phyloP scores from a whole-genome alignment of 768 basidiomycete genomes.

The Vishniacozyma victoriae region DNA sequence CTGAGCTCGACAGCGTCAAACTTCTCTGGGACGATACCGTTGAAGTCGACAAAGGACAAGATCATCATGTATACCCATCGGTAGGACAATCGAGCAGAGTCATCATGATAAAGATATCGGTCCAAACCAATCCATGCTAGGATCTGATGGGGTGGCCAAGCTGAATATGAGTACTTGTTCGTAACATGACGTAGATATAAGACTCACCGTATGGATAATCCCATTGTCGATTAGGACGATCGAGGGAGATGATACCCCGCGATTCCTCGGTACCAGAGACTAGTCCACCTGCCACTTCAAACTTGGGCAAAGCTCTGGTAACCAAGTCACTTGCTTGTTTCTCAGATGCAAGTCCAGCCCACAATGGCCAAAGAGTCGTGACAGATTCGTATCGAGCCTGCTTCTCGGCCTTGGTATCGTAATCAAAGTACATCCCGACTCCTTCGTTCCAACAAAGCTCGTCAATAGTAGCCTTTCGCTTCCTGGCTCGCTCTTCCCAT shows the following conservation, averaged over 20 bases:
- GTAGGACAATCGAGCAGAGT: slow-evolving; percentile 87
- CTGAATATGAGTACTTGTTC: slow-evolving; percentile 4
- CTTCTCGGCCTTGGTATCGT: slow-evolving; percentile 83
- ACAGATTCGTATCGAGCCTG: slow-evolving; percentile 94
- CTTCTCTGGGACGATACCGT: slow-evolving; percentile 97
- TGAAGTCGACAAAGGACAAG: slow-evolving; percentile 68
- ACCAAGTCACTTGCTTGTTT: slow-evolving; percentile 90
- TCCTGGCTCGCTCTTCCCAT: slow-evolving; percentile 87
- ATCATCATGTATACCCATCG: slow-evolving; percentile 90
- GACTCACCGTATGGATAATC: slow-evolving; percentile 48
- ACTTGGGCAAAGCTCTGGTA: slow-evolving; percentile 85
- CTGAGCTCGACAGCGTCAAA: slow-evolving; percentile 95
- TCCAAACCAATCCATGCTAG: slow-evolving; percentile 98
- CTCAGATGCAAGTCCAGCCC: slow-evolving; percentile 96
- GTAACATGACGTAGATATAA: not conserved
- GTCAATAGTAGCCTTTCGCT: slow-evolving; percentile 78
- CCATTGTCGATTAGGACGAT: slow-evolving; percentile 97
- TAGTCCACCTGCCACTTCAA: slow-evolving; percentile 90
- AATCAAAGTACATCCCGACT: slow-evolving; percentile 90
- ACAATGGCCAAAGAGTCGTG: slow-evolving; percentile 92
- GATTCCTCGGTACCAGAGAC: slow-evolving; percentile 97
- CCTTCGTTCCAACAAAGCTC: slow-evolving; percentile 94
- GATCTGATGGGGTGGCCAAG: slow-evolving; percentile 74
- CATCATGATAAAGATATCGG: slow-evolving; percentile 89
- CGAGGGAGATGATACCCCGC: slow-evolving; percentile 87